phyloP scores from a whole-genome alignment of 2,329 filamentous ascomycete genomes.

The Ustulina deusta region DNA sequence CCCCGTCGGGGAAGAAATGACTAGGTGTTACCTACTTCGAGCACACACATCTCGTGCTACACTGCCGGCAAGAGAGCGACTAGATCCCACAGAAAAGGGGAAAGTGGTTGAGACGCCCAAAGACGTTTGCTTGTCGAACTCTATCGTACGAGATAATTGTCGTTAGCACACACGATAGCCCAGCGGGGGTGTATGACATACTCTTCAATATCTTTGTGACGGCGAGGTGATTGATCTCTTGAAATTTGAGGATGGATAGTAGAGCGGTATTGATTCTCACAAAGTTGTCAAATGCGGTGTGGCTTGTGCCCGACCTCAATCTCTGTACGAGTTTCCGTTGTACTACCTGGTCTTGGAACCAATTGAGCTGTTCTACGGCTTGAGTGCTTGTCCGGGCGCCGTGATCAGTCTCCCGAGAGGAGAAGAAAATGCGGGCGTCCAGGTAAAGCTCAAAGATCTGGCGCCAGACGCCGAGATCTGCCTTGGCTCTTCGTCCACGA shows the following conservation, averaged over 20 bases:
- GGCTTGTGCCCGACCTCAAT: constrained; percentile 76
- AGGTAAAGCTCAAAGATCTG: constrained; percentile 85
- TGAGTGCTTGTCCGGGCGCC: constrained; percentile 73
- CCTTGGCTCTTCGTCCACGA: constrained; percentile 67
- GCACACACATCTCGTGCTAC: constrained; percentile 82
- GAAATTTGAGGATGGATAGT: constrained; percentile 84
- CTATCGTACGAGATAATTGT: constrained; percentile 54
- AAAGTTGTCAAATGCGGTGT: constrained; percentile 74
- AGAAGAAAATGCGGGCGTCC: constrained; percentile 85
- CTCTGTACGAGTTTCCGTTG: constrained; percentile 67
- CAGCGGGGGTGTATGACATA: constrained; percentile 53
- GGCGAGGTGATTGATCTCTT: constrained; percentile 83
- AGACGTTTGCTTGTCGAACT: constrained; percentile 88
- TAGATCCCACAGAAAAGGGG: constrained; percentile 68
- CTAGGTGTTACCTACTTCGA: constrained; percentile 45
- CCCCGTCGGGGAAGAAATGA: not conserved
- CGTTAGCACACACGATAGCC: constrained; percentile 6
- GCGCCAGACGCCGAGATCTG: constrained; percentile 80
- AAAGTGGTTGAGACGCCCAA: constrained; percentile 75
- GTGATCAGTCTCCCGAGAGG: constrained; percentile 77
- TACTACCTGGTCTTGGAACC: constrained; percentile 77
- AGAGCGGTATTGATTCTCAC: constrained; percentile 78
- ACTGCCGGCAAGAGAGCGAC: constrained; percentile 71
- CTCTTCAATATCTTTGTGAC: constrained; percentile 89
- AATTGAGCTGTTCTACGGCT: constrained; percentile 75